Evolutionary conservation across 2,329 filamentous ascomycete species (phyloP).

Genomic region (Aspergillus udagawae): DNA sequence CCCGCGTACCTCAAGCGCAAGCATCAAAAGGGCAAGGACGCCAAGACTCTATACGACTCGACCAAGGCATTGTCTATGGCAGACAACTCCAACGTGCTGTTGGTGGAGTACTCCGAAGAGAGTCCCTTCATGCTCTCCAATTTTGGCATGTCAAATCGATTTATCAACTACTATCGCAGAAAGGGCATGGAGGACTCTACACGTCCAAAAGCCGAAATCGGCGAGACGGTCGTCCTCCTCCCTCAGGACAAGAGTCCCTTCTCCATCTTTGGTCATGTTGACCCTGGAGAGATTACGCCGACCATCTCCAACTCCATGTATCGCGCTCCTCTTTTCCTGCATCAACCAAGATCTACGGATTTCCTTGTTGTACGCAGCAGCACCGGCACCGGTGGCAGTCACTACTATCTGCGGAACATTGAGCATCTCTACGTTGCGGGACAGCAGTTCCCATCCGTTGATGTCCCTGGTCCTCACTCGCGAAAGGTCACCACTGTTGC

Average conservation of each 20-base stretch:
- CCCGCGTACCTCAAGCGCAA: conserved; percentile 75
- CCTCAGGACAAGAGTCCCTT: conserved; percentile 96
- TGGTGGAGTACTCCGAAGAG: conserved; percentile 95
- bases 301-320: conserved; percentile 96
- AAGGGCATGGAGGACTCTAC: conserved; percentile 73
- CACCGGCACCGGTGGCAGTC: conserved; percentile 71
- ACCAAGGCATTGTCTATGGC: conserved; percentile 80
- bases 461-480: conserved; percentile 90
- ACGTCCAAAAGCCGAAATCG: conserved; percentile 75
- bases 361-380: conserved; percentile 82
- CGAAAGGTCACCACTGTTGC: conserved; percentile 94
- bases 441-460: conserved; percentile 85
- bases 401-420: conserved; percentile 81
- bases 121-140: conserved; percentile 88
- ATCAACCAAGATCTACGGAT: conserved; percentile 71
- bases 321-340: conserved; percentile 87
- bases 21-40: conserved; percentile 72
- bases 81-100: conserved; percentile 81
- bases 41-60: conserved; percentile 71
- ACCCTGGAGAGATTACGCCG: conserved; percentile 83
- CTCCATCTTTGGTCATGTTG: conserved; percentile 88
- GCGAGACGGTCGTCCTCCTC: conserved; percentile 81
- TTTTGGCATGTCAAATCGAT: conserved; percentile 92
- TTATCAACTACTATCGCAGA: conserved; percentile 95
- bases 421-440: conserved; percentile 89